Percentiles rank a stretch among this genome's conserved stretches.
Evolutionary conservation across 371 early-diverging fungal genomes (phyloP).

Genomic region (Mortierella sp.): DNA sequence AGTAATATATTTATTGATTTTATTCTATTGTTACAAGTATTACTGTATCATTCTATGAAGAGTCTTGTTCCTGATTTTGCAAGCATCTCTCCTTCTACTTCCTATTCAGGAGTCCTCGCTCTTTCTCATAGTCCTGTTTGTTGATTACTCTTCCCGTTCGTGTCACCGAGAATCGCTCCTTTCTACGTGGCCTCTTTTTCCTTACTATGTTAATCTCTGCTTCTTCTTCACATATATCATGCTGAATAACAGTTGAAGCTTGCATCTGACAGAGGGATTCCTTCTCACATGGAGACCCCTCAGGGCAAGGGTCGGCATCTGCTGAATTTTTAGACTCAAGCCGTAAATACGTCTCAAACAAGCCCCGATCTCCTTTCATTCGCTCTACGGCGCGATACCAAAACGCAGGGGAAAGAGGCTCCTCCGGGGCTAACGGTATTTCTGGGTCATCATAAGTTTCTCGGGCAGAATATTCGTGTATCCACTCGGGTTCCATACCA

Average conservation of each 20-base stretch:
- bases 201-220: not conserved
- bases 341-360: slow-evolving; percentile 33
- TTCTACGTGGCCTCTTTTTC: slow-evolving; percentile 24
- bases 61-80: too few species aligned
- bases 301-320: slow-evolving; percentile 22
- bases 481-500: slow-evolving; percentile 47
- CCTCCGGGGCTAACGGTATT: slow-evolving; percentile 7
- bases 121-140: slow-evolving; percentile 18
- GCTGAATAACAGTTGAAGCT: slow-evolving; percentile 42
- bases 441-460: slow-evolving; percentile 26
- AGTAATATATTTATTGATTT: slow-evolving; percentile 3
- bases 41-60: not conserved
- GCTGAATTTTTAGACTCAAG: slow-evolving; percentile 41
- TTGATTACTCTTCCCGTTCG: slow-evolving; percentile 27
- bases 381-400: slow-evolving; percentile 42
- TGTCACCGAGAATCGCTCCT: slow-evolving; percentile 27
- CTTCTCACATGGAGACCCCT: slow-evolving; percentile 28
- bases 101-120: slow-evolving; percentile 15
- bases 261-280: slow-evolving; percentile 44
- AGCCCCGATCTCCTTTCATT: slow-evolving; percentile 26
- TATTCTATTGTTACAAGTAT: not conserved
- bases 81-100: not conserved
- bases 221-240: slow-evolving; percentile 15
- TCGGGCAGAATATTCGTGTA: slow-evolving; percentile 42
- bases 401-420: slow-evolving; percentile 46